Evolutionary conservation across 2,329 filamentous ascomycete genomes (phyloP).

Genomic region (Sporothrix dimorphospora): DNA sequence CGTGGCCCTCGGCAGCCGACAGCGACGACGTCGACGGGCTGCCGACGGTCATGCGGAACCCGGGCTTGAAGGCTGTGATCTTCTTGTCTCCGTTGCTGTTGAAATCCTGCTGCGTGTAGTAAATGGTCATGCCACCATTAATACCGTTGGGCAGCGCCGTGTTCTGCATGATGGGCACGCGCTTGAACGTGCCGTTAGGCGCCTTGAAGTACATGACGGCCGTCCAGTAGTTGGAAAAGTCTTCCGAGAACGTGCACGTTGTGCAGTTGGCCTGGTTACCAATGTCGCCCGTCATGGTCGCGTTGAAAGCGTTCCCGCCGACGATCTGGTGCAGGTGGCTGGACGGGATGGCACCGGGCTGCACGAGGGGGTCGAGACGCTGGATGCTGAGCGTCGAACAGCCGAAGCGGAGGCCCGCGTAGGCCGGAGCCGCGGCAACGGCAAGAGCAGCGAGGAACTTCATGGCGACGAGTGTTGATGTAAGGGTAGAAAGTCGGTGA

Average conservation of each 20-base stretch:
- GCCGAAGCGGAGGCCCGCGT: slow-evolving; percentile 45
- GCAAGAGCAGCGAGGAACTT: not conserved
- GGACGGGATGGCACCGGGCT: slow-evolving; percentile 49
- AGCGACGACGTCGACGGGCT: not conserved
- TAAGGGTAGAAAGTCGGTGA: not conserved
- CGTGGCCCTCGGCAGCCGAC: slow-evolving; percentile 33
- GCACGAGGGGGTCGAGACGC: slow-evolving; percentile 51
- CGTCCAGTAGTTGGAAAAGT: slow-evolving; percentile 44
- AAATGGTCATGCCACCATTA: slow-evolving; percentile 41
- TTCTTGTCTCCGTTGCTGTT: slow-evolving; percentile 35
- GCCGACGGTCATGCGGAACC: slow-evolving; percentile 20
- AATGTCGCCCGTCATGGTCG: slow-evolving; percentile 39
- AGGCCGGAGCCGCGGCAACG: not conserved
- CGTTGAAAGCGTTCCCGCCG: slow-evolving; percentile 47
- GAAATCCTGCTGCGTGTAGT: slow-evolving; percentile 46
- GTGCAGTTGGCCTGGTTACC: slow-evolving; percentile 35
- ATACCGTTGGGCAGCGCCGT: slow-evolving; percentile 10
- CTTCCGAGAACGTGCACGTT: slow-evolving; percentile 41
- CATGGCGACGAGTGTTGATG: not conserved
- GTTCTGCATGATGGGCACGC: slow-evolving; percentile 27
- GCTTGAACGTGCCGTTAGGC: slow-evolving; percentile 39
- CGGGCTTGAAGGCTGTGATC: slow-evolving; percentile 1
- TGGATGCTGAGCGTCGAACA: slow-evolving; percentile 53
- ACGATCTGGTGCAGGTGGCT: slow-evolving; percentile 46
- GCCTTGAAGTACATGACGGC: slow-evolving; percentile 39